Evolutionary conservation across 768 basidiomycete genomes (phyloP).

Genomic region (Plicaturopsis crispa): DNA sequence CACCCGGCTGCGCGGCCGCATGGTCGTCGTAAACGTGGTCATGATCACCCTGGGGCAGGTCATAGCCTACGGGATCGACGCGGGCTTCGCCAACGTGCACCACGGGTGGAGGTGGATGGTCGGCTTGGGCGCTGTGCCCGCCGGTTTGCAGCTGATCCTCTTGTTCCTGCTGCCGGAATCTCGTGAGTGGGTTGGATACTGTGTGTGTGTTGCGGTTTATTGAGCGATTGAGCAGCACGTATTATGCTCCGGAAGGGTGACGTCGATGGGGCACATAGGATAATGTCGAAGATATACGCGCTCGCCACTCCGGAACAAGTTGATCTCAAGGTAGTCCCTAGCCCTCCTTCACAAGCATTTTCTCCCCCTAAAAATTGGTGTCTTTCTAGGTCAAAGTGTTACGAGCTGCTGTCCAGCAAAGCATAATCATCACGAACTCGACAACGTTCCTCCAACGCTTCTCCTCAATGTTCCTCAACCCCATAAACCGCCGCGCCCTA

Average conservation of each 20-base stretch:
- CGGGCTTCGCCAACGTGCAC: slow-evolving; percentile 49
- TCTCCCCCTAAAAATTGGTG: too few species aligned
- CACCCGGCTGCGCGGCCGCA: slow-evolving; percentile 61
- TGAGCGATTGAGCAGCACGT: too few species aligned
- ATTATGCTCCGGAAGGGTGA: slow-evolving; percentile 56
- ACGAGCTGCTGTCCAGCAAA: slow-evolving; percentile 49
- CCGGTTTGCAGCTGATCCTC: slow-evolving; percentile 51
- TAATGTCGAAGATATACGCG: slow-evolving; percentile 65
- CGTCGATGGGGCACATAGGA: slow-evolving; percentile 38
- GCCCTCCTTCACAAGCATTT: too few species aligned
- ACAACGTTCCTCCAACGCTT: slow-evolving; percentile 55
- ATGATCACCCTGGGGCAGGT: slow-evolving; percentile 80
- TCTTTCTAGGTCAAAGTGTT: slow-evolving; percentile 53
- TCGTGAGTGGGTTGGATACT: slow-evolving; percentile 50
- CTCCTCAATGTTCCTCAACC: slow-evolving; percentile 44
- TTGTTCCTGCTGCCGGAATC: slow-evolving; percentile 71
- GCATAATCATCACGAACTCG: slow-evolving; percentile 51
- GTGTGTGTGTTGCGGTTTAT: too few species aligned
- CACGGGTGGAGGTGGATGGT: slow-evolving; percentile 84
- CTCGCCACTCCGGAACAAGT: slow-evolving; percentile 57
- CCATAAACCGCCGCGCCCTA: slow-evolving; percentile 61
- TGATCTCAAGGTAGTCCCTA: slow-evolving; percentile 57
- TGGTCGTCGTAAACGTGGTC: slow-evolving; percentile 80
- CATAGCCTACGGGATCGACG: slow-evolving; percentile 68
- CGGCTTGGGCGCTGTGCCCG: slow-evolving; percentile 65